These are phyloP conservation scores for Flaveria bidentis DNA, from an alignment of 129 eudicot genomes.

Conservation along the genomic window DNA sequence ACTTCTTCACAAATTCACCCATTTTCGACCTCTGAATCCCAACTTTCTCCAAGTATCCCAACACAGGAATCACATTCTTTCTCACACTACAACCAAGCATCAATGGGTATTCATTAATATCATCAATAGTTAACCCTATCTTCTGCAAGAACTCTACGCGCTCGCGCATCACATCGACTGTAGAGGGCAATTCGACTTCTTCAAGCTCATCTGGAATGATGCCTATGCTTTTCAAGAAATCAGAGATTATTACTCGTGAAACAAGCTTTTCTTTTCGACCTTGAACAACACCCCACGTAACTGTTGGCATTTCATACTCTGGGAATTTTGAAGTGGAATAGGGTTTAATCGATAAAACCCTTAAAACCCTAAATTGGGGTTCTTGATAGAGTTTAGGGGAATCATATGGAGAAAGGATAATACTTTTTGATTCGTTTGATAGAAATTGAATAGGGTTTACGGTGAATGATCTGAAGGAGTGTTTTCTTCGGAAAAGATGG, in stretches of 20 bases:
- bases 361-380: slow-evolving; percentile 36
- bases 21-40: slow-evolving; percentile 57
- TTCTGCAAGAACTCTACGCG: slow-evolving; percentile 75
- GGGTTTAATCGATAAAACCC: slow-evolving; percentile 15
- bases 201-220: slow-evolving; percentile 65
- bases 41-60: slow-evolving; percentile 69
- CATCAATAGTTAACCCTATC: slow-evolving; percentile 60
- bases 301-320: slow-evolving; percentile 80
- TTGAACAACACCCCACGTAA: slow-evolving; percentile 79
- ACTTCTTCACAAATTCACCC: slow-evolving; percentile 64
- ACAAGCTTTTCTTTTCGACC: slow-evolving; percentile 73
- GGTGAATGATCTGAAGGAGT: slow-evolving; percentile 21
- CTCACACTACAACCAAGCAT: slow-evolving; percentile 80
- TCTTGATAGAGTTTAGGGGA: slow-evolving; percentile 34
- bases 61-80: slow-evolving; percentile 64
- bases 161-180: slow-evolving; percentile 74
- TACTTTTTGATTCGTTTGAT: slow-evolving; percentile 7
- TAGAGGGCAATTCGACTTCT: slow-evolving; percentile 61
- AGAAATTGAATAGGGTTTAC: slow-evolving; percentile 30
- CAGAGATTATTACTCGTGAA: slow-evolving; percentile 61
- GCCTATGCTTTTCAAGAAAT: slow-evolving; percentile 60
- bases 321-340: slow-evolving; percentile 58
- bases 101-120: slow-evolving; percentile 67
- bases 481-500: slow-evolving; percentile 38
- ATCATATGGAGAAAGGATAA: background rate